Percentiles rank a stretch among this genome's conserved stretches.
These are phyloP conservation scores for Rugonectria rugulosa DNA, from an alignment of 2,329 filamentous ascomycete species.

Conservation along the genomic window DNA sequence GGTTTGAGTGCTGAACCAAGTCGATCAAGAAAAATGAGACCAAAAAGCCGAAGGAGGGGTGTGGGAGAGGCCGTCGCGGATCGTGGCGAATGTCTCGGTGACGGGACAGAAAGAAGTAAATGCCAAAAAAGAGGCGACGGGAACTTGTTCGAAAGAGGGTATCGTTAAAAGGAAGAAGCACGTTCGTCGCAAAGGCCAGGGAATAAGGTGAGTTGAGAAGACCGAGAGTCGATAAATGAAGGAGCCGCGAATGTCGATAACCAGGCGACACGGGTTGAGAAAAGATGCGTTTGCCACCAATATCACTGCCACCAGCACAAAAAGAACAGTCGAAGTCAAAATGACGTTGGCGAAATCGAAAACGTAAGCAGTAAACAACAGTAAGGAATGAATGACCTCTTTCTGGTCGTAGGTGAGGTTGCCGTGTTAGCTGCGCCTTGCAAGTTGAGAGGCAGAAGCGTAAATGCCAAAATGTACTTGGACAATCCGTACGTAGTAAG, in stretches of 20 bases:
- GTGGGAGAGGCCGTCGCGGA: conserved; percentile 4
- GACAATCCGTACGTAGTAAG: too few species aligned
- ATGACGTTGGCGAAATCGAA: background rate
- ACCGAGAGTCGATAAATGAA: conserved; percentile 7
- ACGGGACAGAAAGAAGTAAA: background rate
- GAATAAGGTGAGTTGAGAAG: conserved; percentile 6
- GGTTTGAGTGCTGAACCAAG: background rate
- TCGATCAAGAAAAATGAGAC: background rate
- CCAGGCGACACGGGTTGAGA: conserved; percentile 23
- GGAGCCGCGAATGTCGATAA: conserved; percentile 2
- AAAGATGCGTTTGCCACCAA: background rate
- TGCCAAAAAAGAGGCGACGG: background rate
- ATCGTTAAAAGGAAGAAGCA: background rate
- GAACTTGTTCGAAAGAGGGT: background rate
- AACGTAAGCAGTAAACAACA: background rate
- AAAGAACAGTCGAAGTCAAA: background rate
- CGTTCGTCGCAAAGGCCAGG: background rate
- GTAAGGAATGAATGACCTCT: background rate
- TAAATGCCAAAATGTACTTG: conserved; percentile 3
- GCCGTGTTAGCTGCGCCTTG: conserved; percentile 6
- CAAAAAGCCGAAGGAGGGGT: background rate
- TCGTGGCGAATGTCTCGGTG: conserved; percentile 7
- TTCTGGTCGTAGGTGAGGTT: background rate
- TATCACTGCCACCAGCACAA: conserved; percentile 23
- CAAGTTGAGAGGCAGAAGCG: background rate